A percentile compares a stretch with the other conserved stretches of the same genome.
Evolutionary conservation across 2,329 filamentous ascomycete genomes (phyloP).

Genomic region (Amylocarpus encephaloides): DNA sequence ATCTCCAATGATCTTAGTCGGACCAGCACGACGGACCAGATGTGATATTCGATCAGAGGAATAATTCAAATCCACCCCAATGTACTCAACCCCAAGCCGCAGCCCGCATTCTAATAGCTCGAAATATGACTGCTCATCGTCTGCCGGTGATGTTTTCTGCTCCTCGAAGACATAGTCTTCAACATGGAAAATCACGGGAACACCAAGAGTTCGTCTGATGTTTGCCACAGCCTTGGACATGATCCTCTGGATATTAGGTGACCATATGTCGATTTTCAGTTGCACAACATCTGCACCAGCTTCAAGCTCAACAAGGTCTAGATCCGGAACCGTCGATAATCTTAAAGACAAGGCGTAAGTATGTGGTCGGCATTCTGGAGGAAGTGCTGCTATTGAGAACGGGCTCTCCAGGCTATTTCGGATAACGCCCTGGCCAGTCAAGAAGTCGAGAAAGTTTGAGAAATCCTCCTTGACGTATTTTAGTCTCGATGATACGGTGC

Average conservation of each 20-base stretch:
- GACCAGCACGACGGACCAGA: constrained; percentile 42
- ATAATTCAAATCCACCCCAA: constrained; percentile 55
- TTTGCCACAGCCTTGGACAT: constrained; percentile 51
- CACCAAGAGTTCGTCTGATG: constrained; percentile 48
- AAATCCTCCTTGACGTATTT: constrained; percentile 54
- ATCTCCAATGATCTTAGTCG: constrained; percentile 49
- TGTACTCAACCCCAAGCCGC: constrained; percentile 59
- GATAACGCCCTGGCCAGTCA: constrained; percentile 47
- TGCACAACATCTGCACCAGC: constrained; percentile 55
- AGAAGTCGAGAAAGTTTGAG: constrained; percentile 50
- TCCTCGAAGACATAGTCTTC: constrained; percentile 39
- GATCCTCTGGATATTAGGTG: constrained; percentile 40
- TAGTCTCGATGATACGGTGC: constrained; percentile 41
- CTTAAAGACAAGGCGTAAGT: constrained; percentile 62
- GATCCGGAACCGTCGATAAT: constrained; percentile 49
- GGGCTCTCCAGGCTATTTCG: constrained; percentile 51
- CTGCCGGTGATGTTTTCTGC: constrained; percentile 16
- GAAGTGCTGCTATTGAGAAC: constrained; percentile 53
- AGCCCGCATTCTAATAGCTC: constrained; percentile 57
- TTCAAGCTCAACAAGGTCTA: constrained; percentile 47
- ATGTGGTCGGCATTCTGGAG: constrained; percentile 52
- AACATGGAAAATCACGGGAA: constrained; percentile 52
- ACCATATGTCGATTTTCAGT: constrained; percentile 53
- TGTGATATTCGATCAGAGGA: constrained; percentile 39
- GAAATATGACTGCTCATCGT: constrained; percentile 40